Base-by-base conservation (phyloP, 2,329 filamentous ascomycete genomes). In the Pseudogymnoascus pannorum region DNA sequence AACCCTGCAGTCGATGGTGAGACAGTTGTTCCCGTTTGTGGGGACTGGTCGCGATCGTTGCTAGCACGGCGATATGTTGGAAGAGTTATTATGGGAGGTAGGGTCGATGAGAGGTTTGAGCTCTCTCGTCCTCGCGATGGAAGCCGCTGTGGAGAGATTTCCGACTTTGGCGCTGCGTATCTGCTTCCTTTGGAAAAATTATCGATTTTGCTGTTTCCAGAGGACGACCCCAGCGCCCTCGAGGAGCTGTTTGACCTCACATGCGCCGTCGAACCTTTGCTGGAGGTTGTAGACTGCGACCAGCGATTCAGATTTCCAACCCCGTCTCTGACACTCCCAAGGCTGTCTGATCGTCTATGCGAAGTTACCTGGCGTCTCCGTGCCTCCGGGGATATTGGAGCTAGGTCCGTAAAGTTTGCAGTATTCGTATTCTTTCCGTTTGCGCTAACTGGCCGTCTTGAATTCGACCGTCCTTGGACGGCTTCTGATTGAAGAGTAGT, bases 211-310 rank as follows among this genome's bases (percentile, higher is more conserved):
- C 61, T 62, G 22, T 61, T 26, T 48, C 62, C 64, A 58, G 71
- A 64, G 68, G 71, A 60, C 67, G 68, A 54, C 71, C 58, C 67
- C 62, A 58, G 68, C 57, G 51, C 68, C 63, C 63, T 51, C 31
- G 24, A 59, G 60, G 57, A 61, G 59, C 57, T 66, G 59, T 42
- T 65, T 36, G 29, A 62, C 60, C 31, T 62, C 51, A n/a, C 61
- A 63, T 64, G 68, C 64, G 68, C 66, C 48, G 67, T 66, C 54
- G 78, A 79, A 36, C 75, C 72, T 65, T 74, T 76, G 63, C 77
- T 82, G 42, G 80, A 82, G 7, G 73, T 70, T 58, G 80, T 81
- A 12, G 81, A 83, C 18, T 75, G 73, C 42, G 80, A 82, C 79
- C 79, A 81, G 68, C 79, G 77, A 68, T 82, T 79, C 63, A 79